Conservation (phyloP, 2,329 filamentous ascomycete genomes). For the Aspergillus pseudoviridinutans region DNA sequence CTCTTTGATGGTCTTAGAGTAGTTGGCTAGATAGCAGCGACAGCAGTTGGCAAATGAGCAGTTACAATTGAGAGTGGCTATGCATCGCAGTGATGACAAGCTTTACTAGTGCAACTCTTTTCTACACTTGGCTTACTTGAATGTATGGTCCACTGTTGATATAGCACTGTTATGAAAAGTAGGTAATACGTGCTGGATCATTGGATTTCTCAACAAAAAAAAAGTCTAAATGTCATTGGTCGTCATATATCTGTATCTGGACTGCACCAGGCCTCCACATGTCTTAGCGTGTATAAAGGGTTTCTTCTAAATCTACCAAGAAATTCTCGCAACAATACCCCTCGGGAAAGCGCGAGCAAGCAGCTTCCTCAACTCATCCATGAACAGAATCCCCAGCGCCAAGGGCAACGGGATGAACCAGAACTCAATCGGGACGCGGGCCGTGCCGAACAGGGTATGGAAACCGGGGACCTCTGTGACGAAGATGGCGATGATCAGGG, state of each 20-base stretch:
- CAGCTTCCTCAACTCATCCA: constrained; percentile 53
- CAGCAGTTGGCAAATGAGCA: neutral
- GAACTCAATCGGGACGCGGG: constrained; percentile 49
- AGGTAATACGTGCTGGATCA: too few relatives aligned
- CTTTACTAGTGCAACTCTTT: neutral
- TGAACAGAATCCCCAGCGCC: constrained; percentile 47
- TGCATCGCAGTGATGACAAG: too few relatives aligned
- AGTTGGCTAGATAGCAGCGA: neutral
- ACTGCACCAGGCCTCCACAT: neutral
- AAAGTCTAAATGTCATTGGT: neutral
- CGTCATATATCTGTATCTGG: neutral
- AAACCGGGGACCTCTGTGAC: constrained; percentile 51
- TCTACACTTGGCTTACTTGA: neutral
- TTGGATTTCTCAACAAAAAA: too few relatives aligned
- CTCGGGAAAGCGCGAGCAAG: constrained; percentile 46
- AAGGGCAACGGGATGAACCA: constrained; percentile 52
- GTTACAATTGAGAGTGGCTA: neutral
- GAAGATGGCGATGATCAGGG: constrained; percentile 50
- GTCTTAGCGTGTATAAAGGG: neutral
- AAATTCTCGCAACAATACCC: constrained; percentile 44
- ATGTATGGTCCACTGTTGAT: neutral
- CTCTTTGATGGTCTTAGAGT: neutral
- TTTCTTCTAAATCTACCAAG: constrained; percentile 39
- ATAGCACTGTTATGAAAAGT: too few relatives aligned
- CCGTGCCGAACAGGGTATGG: constrained; percentile 48